These are phyloP conservation scores for Citrus cavaleriei DNA, from an alignment of 345 rosid genomes.

Conservation along the genomic window DNA sequence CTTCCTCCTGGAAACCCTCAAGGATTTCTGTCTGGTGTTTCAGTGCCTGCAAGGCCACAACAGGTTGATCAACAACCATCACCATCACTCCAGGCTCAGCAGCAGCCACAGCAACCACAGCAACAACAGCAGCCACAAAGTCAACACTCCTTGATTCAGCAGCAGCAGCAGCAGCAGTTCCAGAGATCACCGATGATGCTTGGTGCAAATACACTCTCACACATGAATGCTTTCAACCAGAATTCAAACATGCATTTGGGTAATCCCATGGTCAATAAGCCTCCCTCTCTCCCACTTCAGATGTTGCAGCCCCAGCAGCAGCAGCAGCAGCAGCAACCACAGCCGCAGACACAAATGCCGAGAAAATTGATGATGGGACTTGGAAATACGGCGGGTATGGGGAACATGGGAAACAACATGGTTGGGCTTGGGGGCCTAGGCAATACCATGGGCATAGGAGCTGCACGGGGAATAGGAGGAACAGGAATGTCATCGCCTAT, in stretches of 20 bases:
- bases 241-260: conserved; percentile 70
- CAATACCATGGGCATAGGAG: conserved; percentile 60
- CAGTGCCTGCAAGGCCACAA: conserved; percentile 61
- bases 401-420: conserved; percentile 58
- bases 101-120: conserved; percentile 35
- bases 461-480: conserved; percentile 66
- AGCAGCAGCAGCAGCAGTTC: conserved; percentile 75
- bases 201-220: conserved; percentile 54
- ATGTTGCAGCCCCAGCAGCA: conserved; percentile 58
- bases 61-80: conserved; percentile 56
- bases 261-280: conserved; percentile 69
- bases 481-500: conserved; percentile 72
- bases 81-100: conserved; percentile 43
- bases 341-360: conserved; percentile 47
- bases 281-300: conserved; percentile 66
- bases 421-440: conserved; percentile 60
- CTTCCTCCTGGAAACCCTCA: conserved; percentile 69
- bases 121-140: conserved; percentile 35
- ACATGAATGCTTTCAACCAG: conserved; percentile 59
- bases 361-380: conserved; percentile 70
- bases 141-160: conserved; percentile 59
- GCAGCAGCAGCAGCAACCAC: conserved; percentile 44
- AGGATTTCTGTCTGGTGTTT: conserved; percentile 57
- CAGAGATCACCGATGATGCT: conserved; percentile 68
- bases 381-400: conserved; percentile 55